Base-by-base conservation (phyloP, 2,329 filamentous ascomycete genomes). In the Colletotrichum sp. region DNA sequence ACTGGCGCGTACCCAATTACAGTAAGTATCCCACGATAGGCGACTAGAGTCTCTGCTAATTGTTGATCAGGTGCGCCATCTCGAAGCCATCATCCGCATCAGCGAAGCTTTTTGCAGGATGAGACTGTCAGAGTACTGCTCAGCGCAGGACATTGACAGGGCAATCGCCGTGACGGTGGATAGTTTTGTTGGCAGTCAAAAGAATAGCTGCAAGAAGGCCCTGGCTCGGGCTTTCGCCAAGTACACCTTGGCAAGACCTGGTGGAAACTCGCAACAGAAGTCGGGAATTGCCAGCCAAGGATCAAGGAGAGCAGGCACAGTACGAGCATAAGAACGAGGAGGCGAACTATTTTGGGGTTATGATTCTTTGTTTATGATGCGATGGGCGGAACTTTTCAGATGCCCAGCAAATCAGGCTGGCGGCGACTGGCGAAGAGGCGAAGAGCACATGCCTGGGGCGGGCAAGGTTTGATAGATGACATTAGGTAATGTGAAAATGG, bases 1-100 rank as follows among this genome's bases (percentile, higher is more conserved):
- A 99, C 97, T 28, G 97, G 97, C 26, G 97, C 96, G 26, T 99
- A 99, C 84, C 97, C 97, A 6, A 99, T 99, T 78, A 99, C 97
- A 30, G 97, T 99, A 90, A 87, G 95, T 43, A 61, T 10, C 24
- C 18, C 48, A 21, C n/a, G 15, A 32, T 18, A 10, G 12, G 39
- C 5, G n/a, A 6, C n/a, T 10, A 21, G 21, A 36, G n/a, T 59
- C 26, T 21, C 15, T 39, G 36, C 74, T 77, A 71, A 78, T 69
- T 66, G 36, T 48, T n/a, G 16, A 16, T 34, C 60, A 98, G 96
- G 95, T 98, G 78, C 96, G 97, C 88, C 97, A 99, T 87, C 89
- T 99, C 39, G 97, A 99, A 90, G 96, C 96, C 77, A 98, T 99
- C 82, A 98, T 99, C 87, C 95, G 97, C 82, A 98, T 98, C 82